Evolutionary conservation across 768 basidiomycete species (phyloP), one percentile per base, ranked within the genome.

Genomic region (Kwoniella shandongensis): DNA sequence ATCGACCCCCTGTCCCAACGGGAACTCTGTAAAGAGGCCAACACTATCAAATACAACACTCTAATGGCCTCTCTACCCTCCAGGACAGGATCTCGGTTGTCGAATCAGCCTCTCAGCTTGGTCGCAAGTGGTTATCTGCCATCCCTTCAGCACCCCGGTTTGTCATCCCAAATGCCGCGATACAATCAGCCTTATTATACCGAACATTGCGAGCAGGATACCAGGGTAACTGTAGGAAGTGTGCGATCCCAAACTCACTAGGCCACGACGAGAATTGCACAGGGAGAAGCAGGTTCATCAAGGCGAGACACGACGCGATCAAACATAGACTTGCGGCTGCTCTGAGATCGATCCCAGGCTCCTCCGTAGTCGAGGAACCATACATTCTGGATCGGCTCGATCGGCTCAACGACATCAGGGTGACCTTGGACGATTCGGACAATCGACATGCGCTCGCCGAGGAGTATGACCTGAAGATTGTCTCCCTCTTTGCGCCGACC

Each of bases 191-290:
- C 5, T 40, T 54, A 5, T n/a, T 15, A 8, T 42, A 42, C 27
- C 15, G 41, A 6, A 54, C 52, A 8, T 26, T 54, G 11, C 3
- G 5, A 5, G 6, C 52, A 2, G 40, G 52, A 4, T 41, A 32
- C 25, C 26, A 3, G 4, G 25, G 27, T 11, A 6, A 44, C 20
- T 54, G 52, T 30, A 40, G 22, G 18, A 40, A 44, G 22, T 54
- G 52, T 26, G 20, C 13, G 5, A 11, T 3, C 2, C 40, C 40
- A 10, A 54, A 54, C 22, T 11, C 10, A 5, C 6, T 23, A 2
- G 40, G 39, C 4, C 52, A 54, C 41, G 52, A 54, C 30, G 52
- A 54, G 30, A 25, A 18, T 10, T 54, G 52, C 27, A 27, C n/a
- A 11, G 10, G 20, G 7, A 7, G 40, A 3, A 8, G 20, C 3